phyloP scores from a whole-genome alignment of 768 basidiomycete species.

The Xerocomus spinulosus region DNA sequence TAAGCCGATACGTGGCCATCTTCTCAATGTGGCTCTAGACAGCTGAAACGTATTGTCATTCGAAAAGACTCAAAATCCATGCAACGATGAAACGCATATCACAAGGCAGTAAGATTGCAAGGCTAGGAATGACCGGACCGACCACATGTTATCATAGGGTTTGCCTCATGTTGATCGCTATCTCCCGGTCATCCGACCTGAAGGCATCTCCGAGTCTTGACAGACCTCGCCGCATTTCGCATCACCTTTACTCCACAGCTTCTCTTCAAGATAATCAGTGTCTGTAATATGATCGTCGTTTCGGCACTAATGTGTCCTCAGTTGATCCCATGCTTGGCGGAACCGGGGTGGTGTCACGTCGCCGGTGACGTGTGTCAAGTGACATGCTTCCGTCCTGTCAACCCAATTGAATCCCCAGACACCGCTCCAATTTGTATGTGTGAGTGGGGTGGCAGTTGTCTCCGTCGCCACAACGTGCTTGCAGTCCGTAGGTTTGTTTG shows the following conservation, averaged over 20 bases:
- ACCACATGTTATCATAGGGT: too few relatives aligned
- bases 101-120: not conserved
- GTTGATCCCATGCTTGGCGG: not conserved
- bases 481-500: too few relatives aligned
- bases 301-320: not conserved
- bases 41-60: too few relatives aligned
- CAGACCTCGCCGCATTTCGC: not conserved
- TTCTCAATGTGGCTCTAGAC: too few relatives aligned
- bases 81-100: not conserved
- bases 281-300: not conserved
- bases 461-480: too few relatives aligned
- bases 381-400: too few relatives aligned
- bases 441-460: not conserved
- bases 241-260: not conserved
- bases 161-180: too few relatives aligned
- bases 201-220: not conserved
- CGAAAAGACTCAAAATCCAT: too few relatives aligned
- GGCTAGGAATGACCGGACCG: not conserved
- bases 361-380: not conserved
- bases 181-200: not conserved
- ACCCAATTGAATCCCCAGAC: too few relatives aligned
- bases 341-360: not conserved
- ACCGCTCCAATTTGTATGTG: not conserved
- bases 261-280: not conserved
- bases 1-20: not conserved